Evolutionary conservation across 495 filamentous ascomycete genomes (phyloP).

Genomic region (Penicillium mononematosum): DNA sequence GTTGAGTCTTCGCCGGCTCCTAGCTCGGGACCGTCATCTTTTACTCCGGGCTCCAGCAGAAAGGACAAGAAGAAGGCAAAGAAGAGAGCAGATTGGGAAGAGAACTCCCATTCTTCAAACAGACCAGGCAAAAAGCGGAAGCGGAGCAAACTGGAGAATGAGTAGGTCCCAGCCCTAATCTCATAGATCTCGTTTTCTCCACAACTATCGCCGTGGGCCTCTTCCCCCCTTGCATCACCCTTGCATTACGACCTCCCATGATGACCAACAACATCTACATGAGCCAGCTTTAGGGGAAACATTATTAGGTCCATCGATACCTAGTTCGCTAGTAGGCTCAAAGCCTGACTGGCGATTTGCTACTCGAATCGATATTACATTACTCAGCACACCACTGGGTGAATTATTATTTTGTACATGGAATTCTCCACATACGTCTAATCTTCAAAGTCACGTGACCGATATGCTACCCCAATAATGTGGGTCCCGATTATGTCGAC

Average conservation of each 20-base stretch:
- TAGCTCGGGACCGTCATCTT: neutral
- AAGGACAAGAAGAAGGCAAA: neutral
- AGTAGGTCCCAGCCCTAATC: neutral
- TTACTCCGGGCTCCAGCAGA: neutral
- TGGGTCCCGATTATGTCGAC: neutral
- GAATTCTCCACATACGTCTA: neutral
- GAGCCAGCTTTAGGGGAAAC: neutral
- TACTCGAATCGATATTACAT: neutral
- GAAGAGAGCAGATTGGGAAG: neutral
- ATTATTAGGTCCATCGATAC: neutral
- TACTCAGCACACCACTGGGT: neutral
- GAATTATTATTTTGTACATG: conserved; percentile 3
- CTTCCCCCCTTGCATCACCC: neutral
- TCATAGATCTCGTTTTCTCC: neutral
- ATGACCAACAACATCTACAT: neutral
- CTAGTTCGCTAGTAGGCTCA: neutral
- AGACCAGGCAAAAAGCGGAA: conserved; percentile 1
- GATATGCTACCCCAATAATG: neutral
- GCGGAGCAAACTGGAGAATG: neutral
- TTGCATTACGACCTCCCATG: neutral
- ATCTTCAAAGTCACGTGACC: neutral
- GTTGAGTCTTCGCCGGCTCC: neutral
- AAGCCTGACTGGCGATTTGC: neutral
- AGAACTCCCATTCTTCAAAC: neutral
- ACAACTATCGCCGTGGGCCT: neutral